A percentile compares a stretch with the other conserved stretches of the same genome.
These are phyloP conservation scores for Dryadomyces quercus-mongolicae DNA, from an alignment of 2,329 filamentous ascomycete genomes.

Conservation along the genomic window DNA sequence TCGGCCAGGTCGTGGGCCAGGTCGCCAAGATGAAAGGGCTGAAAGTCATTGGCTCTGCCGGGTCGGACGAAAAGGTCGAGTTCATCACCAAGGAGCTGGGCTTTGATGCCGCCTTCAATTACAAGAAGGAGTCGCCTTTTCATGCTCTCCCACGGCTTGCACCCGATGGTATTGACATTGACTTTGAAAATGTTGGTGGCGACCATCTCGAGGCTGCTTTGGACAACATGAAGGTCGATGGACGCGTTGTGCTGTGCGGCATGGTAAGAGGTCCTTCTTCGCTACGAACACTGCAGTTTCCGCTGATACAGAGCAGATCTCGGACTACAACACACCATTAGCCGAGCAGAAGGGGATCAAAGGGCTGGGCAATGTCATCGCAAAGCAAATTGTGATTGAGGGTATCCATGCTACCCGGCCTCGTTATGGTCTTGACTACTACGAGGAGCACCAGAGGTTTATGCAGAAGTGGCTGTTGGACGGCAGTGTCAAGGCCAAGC, in stretches of 20 bases:
- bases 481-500: slow-evolving; percentile 59
- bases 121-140: slow-evolving; percentile 65
- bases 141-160: slow-evolving; percentile 60
- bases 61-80: slow-evolving; percentile 66
- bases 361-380: slow-evolving; percentile 53
- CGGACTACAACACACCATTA: slow-evolving; percentile 54
- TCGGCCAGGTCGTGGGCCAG: slow-evolving; percentile 74
- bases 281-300: background rate
- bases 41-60: slow-evolving; percentile 68
- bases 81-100: slow-evolving; percentile 43
- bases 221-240: slow-evolving; percentile 41
- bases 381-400: slow-evolving; percentile 56
- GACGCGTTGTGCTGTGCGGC: slow-evolving; percentile 52
- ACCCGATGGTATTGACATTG: slow-evolving; percentile 64
- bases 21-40: slow-evolving; percentile 72
- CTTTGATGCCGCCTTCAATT: slow-evolving; percentile 62
- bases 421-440: slow-evolving; percentile 54
- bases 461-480: slow-evolving; percentile 66
- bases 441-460: slow-evolving; percentile 61
- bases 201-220: slow-evolving; percentile 37
- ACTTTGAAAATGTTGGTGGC: slow-evolving; percentile 42
- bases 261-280: slow-evolving; percentile 31
- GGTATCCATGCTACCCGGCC: slow-evolving; percentile 64
- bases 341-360: slow-evolving; percentile 51
- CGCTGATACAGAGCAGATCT: slow-evolving; percentile 36